phyloP scores from a whole-genome alignment of 371 early-diverging fungal genomes.

The Amoeboaphelidium occidentale region DNA sequence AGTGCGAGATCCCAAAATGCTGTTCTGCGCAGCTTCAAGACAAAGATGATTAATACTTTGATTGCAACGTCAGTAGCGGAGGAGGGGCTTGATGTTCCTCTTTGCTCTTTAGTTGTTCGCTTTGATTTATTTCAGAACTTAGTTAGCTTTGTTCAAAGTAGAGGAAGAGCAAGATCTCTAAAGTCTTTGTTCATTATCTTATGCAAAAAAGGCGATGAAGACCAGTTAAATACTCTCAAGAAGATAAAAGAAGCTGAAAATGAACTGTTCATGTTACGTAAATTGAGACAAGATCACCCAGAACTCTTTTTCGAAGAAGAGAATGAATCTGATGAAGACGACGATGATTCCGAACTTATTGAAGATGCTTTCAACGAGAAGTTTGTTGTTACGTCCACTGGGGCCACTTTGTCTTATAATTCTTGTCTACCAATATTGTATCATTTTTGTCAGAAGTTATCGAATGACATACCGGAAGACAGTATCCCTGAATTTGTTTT shows the following conservation, averaged over 20 bases:
- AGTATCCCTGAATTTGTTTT: not conserved
- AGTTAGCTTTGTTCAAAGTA: conserved; percentile 62
- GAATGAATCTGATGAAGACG: not conserved
- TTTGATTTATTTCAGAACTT: conserved; percentile 51
- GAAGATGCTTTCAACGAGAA: not conserved
- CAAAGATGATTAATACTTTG: conserved; percentile 39
- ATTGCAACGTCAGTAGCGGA: conserved; percentile 88
- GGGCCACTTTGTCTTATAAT: conserved; percentile 32
- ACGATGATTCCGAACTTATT: conserved; percentile 2
- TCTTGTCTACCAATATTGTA: conserved; percentile 29
- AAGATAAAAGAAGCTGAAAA: conserved; percentile 21
- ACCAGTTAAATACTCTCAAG: conserved; percentile 13
- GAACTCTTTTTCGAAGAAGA: conserved; percentile 1
- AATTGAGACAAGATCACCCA: not conserved
- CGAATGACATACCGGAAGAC: conserved; percentile 18
- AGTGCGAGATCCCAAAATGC: conserved; percentile 29
- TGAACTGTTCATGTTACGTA: conserved; percentile 24
- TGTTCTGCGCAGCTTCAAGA: conserved; percentile 34
- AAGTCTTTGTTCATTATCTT: conserved; percentile 47
- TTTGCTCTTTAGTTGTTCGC: conserved; percentile 74
- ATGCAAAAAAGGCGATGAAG: conserved; percentile 23
- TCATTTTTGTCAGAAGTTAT: conserved; percentile 32
- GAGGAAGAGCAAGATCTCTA: conserved; percentile 70
- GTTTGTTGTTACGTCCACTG: conserved; percentile 24
- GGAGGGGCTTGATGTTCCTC: conserved; percentile 88